A percentile compares a stretch with the other conserved stretches of the same genome.
Evolutionary conservation across 331 rosid genomes (phyloP).

Genomic region (Malus hybrid): DNA sequence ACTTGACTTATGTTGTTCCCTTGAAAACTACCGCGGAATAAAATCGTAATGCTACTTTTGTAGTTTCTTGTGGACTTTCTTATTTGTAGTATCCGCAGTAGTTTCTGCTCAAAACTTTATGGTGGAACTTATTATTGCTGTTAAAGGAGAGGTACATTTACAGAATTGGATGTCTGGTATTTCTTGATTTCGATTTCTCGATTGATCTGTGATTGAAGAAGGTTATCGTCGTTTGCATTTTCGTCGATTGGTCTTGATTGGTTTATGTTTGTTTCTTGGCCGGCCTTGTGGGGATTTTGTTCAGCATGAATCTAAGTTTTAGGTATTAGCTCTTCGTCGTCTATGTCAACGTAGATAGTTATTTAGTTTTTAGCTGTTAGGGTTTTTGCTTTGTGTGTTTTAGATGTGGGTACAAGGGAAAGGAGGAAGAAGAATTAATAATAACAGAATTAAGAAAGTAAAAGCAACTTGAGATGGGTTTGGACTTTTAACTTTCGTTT

Average conservation of each 20-base stretch:
- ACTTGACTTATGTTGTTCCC: background rate
- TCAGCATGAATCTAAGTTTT: too few relatives aligned
- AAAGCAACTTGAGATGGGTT: too few relatives aligned
- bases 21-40: background rate
- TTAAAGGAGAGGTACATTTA: background rate
- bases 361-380: too few relatives aligned
- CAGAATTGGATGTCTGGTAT: background rate
- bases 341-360: too few relatives aligned
- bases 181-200: background rate
- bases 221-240: background rate
- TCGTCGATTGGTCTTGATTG: background rate
- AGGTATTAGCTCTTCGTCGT: too few relatives aligned
- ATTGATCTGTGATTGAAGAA: background rate
- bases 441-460: too few relatives aligned
- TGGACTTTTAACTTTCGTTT: too few relatives aligned
- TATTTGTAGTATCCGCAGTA: background rate
- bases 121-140: slow-evolving; percentile 3
- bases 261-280: background rate
- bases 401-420: too few relatives aligned
- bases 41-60: background rate
- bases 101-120: slow-evolving; percentile 6
- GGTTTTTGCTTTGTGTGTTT: too few relatives aligned
- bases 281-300: background rate
- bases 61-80: background rate
- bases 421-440: too few relatives aligned